These are phyloP conservation scores for Austroboletus novae-zelandiae DNA, from an alignment of 1,284 basidiomycete species.

Conservation along the genomic window DNA sequence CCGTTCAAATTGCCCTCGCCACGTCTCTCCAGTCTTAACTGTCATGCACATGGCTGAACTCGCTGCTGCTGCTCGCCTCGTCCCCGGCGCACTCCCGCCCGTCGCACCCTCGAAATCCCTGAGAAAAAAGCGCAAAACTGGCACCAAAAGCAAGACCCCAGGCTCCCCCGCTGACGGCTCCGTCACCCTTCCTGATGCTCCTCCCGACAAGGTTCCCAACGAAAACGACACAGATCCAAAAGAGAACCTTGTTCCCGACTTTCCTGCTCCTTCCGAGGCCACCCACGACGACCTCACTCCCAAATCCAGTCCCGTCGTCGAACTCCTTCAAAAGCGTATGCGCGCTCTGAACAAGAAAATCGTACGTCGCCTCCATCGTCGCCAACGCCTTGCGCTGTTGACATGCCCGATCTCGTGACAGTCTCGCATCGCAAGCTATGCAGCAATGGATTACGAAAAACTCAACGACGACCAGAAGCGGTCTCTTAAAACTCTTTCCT, in stretches of 20 bases:
- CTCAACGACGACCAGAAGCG: conserved; percentile 85
- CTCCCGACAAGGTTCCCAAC: conserved; percentile 51
- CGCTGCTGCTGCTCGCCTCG: conserved; percentile 46
- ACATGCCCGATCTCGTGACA: conserved; percentile 31
- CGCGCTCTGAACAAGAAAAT: conserved; percentile 81
- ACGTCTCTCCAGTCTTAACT: not conserved
- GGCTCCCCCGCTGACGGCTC: conserved; percentile 37
- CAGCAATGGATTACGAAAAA: conserved; percentile 59
- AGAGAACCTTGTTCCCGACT: conserved; percentile 48
- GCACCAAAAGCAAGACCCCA: conserved; percentile 40
- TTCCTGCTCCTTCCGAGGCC: conserved; percentile 43
- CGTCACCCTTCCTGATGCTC: conserved; percentile 45
- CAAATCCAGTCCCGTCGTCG: conserved; percentile 68
- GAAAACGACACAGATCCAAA: conserved; percentile 45
- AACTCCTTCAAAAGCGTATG: conserved; percentile 74
- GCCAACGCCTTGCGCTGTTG: conserved; percentile 6
- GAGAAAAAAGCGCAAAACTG: conserved; percentile 66
- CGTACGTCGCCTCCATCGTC: conserved; percentile 42
- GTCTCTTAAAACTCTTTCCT: conserved; percentile 64
- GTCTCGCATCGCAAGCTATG: conserved; percentile 73
- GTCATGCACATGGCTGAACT: conserved; percentile 45
- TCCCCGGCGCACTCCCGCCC: conserved; percentile 73
- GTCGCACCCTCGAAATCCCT: conserved; percentile 55
- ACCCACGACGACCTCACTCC: conserved; percentile 42
- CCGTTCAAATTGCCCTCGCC: conserved; percentile 16